Base-by-base conservation (phyloP, 495 filamentous ascomycete genomes). In the Clohesyomyces aquaticus region DNA sequence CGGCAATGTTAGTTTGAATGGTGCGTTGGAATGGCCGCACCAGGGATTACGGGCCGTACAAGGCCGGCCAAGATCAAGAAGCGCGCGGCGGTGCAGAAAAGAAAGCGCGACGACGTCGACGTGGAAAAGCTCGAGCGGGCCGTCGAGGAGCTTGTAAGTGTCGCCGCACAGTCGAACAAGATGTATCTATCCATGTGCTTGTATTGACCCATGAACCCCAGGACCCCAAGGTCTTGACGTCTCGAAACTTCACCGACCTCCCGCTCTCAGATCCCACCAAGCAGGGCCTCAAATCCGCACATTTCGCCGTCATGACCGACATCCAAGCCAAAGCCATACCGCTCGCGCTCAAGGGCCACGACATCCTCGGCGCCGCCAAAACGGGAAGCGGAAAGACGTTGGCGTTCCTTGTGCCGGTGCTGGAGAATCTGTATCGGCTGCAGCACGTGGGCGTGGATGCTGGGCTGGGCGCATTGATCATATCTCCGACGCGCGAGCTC, bases 321-420 rank as follows among this genome's bases (percentile, higher is more conserved):
- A 91, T 99, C 67, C 94, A 99, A 75, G 85, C 85, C 35, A 87
- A 87, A 74, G 91, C 91, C 19, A 88, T 99, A 68, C 90, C 88
- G 6, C 80, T 88, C 52, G 93, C 89, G 3, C 81, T 99, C 59
- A 91, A 95, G 76, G 92, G 91, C 52, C 78, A 80, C 22, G 95
- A 99, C 71, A 88, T 97, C 32, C 88, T 99, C 52, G 94, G 94
- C 43, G 94, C 95, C 22, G 94, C 94, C 42, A 97, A 96, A 75
- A 99, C 94, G 1, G 94, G 94, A 47, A 93, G 89, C 75, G 94
- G 94, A 61, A 99, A 99, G 78, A 99, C 94, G 0, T 79, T 99
- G 41, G 89, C 95, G 3, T 99, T 99, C 73, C 75, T 99, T 11
- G 76, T 98, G 4, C 94, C 94, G 1, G 87, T 96, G 4, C 83